Evolutionary conservation across 495 filamentous ascomycete genomes (phyloP).

Genomic region (Penicillium goetzii): DNA sequence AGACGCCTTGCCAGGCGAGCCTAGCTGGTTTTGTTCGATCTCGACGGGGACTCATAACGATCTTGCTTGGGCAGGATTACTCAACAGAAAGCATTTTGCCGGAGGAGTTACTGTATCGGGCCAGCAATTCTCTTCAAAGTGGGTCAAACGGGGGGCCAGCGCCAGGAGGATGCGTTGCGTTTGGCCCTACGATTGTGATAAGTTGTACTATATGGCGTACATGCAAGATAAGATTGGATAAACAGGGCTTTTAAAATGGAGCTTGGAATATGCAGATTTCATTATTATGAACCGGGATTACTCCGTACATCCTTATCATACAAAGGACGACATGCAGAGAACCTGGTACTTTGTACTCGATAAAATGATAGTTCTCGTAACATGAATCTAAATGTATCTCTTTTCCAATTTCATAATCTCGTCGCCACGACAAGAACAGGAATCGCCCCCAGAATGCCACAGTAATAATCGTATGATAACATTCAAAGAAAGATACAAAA

Average conservation of each 20-base stretch:
- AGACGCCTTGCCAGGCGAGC: neutral
- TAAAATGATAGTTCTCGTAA: neutral
- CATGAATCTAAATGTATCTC: neutral
- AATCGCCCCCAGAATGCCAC: neutral
- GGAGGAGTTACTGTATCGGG: conserved; percentile 27
- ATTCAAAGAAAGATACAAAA: neutral
- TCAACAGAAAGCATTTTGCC: conserved; percentile 15
- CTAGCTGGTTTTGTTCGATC: conserved; percentile 12
- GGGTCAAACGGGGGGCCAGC: conserved; percentile 6
- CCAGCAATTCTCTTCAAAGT: conserved; percentile 15
- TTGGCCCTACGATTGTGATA: neutral
- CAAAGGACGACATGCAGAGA: neutral
- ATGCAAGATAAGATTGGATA: neutral
- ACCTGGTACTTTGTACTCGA: no score
- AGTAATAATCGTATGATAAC: neutral
- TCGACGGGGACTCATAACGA: neutral
- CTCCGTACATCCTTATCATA: neutral
- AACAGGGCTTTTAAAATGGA: neutral
- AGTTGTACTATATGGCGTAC: neutral
- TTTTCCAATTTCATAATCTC: no score
- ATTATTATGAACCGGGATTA: neutral
- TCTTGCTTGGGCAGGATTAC: conserved; percentile 12
- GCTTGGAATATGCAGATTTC: neutral
- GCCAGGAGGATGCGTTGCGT: neutral
- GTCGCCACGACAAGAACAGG: no score